Conservation (phyloP, 1,139 yeast species). For the Citeromyces hawaiiensis region DNA sequence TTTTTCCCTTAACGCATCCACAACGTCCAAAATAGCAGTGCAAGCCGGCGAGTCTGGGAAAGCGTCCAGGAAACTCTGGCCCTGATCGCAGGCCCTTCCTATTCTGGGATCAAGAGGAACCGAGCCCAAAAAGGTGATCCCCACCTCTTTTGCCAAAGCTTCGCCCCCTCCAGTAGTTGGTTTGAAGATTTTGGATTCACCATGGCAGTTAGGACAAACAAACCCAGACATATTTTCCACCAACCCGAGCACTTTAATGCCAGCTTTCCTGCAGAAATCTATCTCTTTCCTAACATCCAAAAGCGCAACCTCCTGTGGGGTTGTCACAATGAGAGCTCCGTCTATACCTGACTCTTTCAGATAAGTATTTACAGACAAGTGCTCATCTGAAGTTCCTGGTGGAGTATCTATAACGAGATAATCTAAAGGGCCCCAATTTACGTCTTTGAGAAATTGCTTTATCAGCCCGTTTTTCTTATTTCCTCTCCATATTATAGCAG, state of each 20-base stretch:
- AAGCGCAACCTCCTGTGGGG: constrained; percentile 95
- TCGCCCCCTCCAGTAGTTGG: constrained; percentile 97
- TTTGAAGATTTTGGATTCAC: constrained; percentile 80
- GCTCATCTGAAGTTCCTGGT: constrained; percentile 98
- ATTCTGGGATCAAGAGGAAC: constrained; percentile 96
- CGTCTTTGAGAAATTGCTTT: constrained; percentile 88
- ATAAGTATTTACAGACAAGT: constrained; percentile 76
- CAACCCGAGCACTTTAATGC: constrained; percentile 71
- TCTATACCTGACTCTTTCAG: constrained; percentile 86
- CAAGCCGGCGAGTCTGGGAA: constrained; percentile 94
- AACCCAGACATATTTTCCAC: constrained; percentile 98
- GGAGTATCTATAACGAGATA: constrained; percentile 92
- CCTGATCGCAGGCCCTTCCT: constrained; percentile 78
- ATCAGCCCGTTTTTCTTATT: constrained; percentile 87
- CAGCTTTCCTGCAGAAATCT: constrained; percentile 87
- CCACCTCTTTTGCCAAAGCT: constrained; percentile 65
- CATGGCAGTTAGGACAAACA: constrained; percentile 90
- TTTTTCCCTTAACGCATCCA: constrained; percentile 42
- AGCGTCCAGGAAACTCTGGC: constrained; percentile 73
- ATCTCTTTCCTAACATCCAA: constrained; percentile 93
- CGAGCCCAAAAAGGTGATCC: constrained; percentile 70
- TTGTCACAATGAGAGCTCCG: constrained; percentile 91
- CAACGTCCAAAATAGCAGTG: constrained; percentile 73
- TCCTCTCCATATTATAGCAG: constrained; percentile 96
- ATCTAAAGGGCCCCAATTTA: constrained; percentile 91